Conservation (phyloP, 2,329 filamentous ascomycete species). For the Seiridium unicorne region DNA sequence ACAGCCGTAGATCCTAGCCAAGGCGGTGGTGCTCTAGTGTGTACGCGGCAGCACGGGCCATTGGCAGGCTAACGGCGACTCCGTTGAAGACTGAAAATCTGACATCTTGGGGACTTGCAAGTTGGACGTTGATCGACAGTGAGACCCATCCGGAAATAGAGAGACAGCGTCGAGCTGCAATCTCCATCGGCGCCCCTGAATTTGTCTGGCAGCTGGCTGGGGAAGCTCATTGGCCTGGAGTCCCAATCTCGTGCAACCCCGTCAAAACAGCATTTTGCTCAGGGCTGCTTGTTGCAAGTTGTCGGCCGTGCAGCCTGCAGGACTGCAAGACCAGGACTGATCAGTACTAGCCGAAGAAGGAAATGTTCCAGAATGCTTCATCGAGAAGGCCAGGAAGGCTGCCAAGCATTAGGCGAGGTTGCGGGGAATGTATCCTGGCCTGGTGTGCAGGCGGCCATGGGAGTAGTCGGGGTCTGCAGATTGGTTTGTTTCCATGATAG, state of each 20-base stretch:
- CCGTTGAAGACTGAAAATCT: not conserved
- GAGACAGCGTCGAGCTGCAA: not conserved
- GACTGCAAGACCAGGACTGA: not conserved
- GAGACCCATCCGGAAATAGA: not conserved
- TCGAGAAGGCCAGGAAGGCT: not conserved
- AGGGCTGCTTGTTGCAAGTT: not conserved
- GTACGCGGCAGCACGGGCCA: not conserved
- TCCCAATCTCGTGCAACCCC: not conserved
- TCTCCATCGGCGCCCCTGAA: not conserved
- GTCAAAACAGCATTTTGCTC: not conserved
- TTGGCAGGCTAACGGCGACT: not conserved
- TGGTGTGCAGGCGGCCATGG: not conserved
- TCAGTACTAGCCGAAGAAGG: not conserved
- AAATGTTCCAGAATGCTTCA: slow-evolving; percentile 9
- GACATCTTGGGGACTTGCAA: not conserved
- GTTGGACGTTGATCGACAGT: not conserved
- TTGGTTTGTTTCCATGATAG: not conserved
- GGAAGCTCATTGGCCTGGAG: not conserved
- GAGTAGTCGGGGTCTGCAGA: not conserved
- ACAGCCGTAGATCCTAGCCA: not conserved
- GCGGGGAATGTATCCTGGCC: not conserved
- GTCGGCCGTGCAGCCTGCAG: not conserved
- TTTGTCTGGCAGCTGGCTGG: not conserved
- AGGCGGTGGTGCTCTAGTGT: not conserved
- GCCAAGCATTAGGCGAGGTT: not conserved